Conservation (phyloP, 441 rosid genomes). For the Adansonia madagascariensis region DNA sequence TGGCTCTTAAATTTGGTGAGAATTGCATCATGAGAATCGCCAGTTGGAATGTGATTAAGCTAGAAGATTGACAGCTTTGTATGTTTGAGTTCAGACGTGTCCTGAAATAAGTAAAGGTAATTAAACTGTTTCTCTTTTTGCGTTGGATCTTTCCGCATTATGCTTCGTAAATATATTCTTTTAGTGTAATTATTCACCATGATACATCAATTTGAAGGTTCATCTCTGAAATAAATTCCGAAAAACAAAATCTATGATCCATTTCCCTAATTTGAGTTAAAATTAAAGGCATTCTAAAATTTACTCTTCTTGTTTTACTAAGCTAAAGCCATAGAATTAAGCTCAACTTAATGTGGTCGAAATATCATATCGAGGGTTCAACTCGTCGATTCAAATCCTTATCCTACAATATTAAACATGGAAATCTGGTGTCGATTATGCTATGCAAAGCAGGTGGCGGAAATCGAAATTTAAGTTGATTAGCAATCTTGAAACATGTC, state of each 20-base stretch:
- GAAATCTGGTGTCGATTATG: background rate
- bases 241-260: background rate
- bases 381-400: background rate
- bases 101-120: background rate
- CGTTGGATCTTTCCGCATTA: slow-evolving; percentile 11
- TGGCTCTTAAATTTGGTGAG: slow-evolving; percentile 6
- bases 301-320: background rate
- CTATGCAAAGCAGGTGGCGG: background rate
- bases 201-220: slow-evolving; percentile 1
- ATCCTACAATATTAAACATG: background rate
- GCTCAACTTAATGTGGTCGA: too few species aligned
- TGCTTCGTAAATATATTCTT: background rate
- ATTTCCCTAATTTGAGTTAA: background rate
- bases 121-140: slow-evolving; percentile 3
- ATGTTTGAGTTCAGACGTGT: slow-evolving; percentile 12
- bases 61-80: slow-evolving; percentile 20
- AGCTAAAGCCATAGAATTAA: too few species aligned
- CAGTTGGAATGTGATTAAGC: slow-evolving; percentile 24
- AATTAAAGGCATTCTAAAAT: background rate
- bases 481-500: too few species aligned
- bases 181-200: slow-evolving; percentile 16
- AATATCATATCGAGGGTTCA: background rate
- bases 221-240: background rate
- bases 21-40: slow-evolving; percentile 22
- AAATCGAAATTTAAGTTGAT: too few species aligned